These are phyloP conservation scores for Fusarium sp. DNA, from an alignment of 2,329 filamentous ascomycete species.

Conservation along the genomic window DNA sequence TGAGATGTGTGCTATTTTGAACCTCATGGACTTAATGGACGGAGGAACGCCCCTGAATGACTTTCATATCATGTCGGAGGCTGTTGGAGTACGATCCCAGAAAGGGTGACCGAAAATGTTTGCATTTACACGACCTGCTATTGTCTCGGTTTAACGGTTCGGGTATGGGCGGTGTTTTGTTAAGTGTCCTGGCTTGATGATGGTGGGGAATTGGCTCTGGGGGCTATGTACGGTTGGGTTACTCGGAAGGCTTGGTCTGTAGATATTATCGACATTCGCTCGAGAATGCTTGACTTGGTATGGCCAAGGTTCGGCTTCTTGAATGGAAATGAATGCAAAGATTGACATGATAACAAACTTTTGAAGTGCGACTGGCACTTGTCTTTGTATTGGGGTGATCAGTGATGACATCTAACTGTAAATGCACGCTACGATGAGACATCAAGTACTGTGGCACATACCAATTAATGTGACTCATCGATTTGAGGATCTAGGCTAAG, in stretches of 20 bases:
- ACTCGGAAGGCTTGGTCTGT: conserved; percentile 37
- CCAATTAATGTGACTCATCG: background rate
- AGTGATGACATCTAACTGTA: background rate
- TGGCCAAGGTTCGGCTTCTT: conserved; percentile 29
- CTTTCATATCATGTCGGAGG: conserved; percentile 13
- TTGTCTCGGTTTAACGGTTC: conserved; percentile 27
- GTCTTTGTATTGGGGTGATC: too few species aligned
- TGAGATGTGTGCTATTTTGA: conserved; percentile 46
- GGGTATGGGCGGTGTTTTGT: conserved; percentile 37
- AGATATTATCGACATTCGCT: conserved; percentile 40
- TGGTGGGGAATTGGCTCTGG: conserved; percentile 18
- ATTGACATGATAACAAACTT: conserved; percentile 1
- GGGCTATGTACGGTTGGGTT: conserved; percentile 16
- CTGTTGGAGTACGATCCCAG: conserved; percentile 28
- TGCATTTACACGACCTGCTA: conserved; percentile 31
- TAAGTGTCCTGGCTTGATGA: conserved; percentile 29
- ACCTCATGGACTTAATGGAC: conserved; percentile 20
- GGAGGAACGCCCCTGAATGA: conserved; percentile 27
- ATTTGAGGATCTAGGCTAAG: background rate
- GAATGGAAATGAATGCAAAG: conserved; percentile 32
- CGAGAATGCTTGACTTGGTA: conserved; percentile 26
- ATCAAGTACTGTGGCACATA: background rate
- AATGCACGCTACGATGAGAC: background rate
- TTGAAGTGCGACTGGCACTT: background rate
- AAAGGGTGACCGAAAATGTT: conserved; percentile 27